Conservation (phyloP, 768 basidiomycete genomes). For the Melanogaster broomeanus region DNA sequence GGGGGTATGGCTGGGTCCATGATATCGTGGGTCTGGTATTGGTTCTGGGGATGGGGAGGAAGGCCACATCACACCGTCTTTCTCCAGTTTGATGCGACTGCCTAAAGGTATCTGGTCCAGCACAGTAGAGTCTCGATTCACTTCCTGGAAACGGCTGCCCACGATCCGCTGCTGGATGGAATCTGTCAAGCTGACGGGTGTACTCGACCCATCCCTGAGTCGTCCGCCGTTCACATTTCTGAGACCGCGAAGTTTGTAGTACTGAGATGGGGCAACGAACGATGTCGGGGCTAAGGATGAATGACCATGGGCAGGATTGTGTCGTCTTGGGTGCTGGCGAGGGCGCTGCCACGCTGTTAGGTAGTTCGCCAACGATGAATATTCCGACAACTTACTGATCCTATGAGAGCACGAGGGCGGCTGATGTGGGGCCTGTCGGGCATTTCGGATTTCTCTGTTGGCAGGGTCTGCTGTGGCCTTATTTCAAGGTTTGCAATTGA, state of each 20-base stretch:
- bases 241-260: constrained; percentile 70
- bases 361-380: not conserved
- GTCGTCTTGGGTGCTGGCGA: constrained; percentile 47
- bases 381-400: constrained; percentile 23
- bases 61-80: constrained; percentile 51
- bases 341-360: constrained; percentile 26
- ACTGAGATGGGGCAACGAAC: constrained; percentile 78
- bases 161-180: constrained; percentile 63
- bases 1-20: constrained; percentile 54
- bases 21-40: constrained; percentile 44
- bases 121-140: constrained; percentile 57
- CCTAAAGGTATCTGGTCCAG: constrained; percentile 64
- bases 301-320: constrained; percentile 64
- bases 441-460: constrained; percentile 38
- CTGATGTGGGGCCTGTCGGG: constrained; percentile 62
- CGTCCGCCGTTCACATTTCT: constrained; percentile 61
- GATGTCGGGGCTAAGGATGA: constrained; percentile 75
- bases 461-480: constrained; percentile 18
- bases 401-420: constrained; percentile 57
- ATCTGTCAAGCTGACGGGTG: constrained; percentile 51
- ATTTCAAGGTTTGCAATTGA: constrained; percentile 60
- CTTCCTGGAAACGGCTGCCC: constrained; percentile 74
- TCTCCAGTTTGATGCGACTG: constrained; percentile 54
- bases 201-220: constrained; percentile 47
- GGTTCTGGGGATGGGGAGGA: constrained; percentile 36